Base-by-base conservation (phyloP, 2,329 filamentous ascomycete genomes). In the Penicillium sp. region DNA sequence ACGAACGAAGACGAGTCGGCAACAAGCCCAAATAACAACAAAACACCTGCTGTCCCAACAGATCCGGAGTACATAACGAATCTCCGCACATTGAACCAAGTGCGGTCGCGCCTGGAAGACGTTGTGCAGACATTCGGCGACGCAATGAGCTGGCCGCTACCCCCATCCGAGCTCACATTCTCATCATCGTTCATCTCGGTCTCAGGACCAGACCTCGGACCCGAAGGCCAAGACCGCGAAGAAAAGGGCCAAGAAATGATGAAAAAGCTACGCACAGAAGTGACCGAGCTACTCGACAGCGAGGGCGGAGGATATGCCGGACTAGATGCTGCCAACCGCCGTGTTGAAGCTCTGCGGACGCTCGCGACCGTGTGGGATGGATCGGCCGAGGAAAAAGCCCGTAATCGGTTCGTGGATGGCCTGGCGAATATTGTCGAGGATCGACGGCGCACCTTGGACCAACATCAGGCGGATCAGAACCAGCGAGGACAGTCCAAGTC, bases 81-180 rank as follows among this genome's bases (percentile, higher is more conserved):
- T 61, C 80, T 99, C 52, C 89, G 90, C 63, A 95, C 88, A 15
- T 80, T 99, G 37, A 90, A 88, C 4, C 82, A 88, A 40, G 91
- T 97, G 29, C 89, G 92, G 48, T 77, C 84, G 2, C 88, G 91
- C n/a, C 82, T 99, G 16, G 92, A 97, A 61, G 83, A 86, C 1
- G 92, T 97, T 25, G 91, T 97, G 67, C 89, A 90, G 71, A 88
- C 87, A 1, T 99, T 99, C 71, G 93, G 92, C 39, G 88, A 95
- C 65, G 93, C 94, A 32, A 96, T 97, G 90, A 88, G 95, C 64
- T 97, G 96, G 82, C 88, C 90, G 1, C 85, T 97, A 47, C 90
- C 93, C 1, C 92, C 93, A 0, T 95, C 90, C 0, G 91, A 96
- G 68, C 76, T 92, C 13, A 93, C 89, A 0, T 84, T 95, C 54